Base-by-base conservation (phyloP, 2,329 filamentous ascomycete species). In the Xylaria hypoxylon region DNA sequence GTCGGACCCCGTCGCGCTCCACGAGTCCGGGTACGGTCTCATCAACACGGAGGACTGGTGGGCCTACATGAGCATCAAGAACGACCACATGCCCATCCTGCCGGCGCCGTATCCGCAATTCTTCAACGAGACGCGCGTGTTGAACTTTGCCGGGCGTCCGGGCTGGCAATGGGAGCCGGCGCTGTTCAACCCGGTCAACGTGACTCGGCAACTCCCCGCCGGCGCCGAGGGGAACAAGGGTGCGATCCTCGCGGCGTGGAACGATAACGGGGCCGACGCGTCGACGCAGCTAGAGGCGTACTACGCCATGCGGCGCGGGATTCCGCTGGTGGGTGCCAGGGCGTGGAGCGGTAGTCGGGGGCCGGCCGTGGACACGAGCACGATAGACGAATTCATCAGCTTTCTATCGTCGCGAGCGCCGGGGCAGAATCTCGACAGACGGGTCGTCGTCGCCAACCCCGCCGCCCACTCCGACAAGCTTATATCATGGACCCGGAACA, bases 31-130 rank as follows among this genome's bases (percentile, higher is more conserved):
- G 1, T 82, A 83, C 63, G 62, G 75, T 0, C 38, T 83, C 10
- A 76, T 84, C 74, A 84, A 84, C 68, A 83, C 81, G 0, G 77
- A 84, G 48, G 82, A 84, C 67, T 83, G 81, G 81, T 84, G 82
- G 85, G 83, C 82, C 0, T 87, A 87, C 68, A 84, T 86, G 79
- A 82, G 80, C 5, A 70, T 87, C 59, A 87, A 87, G 65, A 87
- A 85, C 65, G 81, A 84, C 65, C 82, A 84, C 68, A 80, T 73
- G 57, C 82, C 82, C 1, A 83, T 83, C 40, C 62, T 80, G 0
- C 82, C 82, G 0, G 81, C 80, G 0, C 77, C 79, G 3, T 84
- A 84, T 55, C 80, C 82, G 1, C 82, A 83, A 50, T 82, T 82
- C 66, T 84, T 81, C 73, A 83, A 84, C 65, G 74, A 77, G 53